Percentiles rank a stretch among this genome's conserved stretches.
These are phyloP conservation scores for Vanilla planifolia DNA, from an alignment of 106 monocot species.

Conservation along the genomic window DNA sequence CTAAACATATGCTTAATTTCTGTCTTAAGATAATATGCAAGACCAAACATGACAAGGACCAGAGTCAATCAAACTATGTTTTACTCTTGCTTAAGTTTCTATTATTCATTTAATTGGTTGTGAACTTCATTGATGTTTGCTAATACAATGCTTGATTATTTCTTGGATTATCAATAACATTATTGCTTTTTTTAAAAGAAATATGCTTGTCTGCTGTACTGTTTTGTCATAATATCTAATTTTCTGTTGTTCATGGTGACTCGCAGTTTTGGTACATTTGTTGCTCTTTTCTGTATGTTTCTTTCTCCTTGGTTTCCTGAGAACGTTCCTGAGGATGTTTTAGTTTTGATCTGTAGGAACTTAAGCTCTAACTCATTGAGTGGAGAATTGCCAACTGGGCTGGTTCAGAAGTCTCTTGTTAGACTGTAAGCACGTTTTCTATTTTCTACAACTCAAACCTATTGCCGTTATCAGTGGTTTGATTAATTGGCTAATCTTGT, in stretches of 20 bases:
- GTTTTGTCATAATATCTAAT: background rate
- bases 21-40: too few relatives aligned
- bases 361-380: conserved; percentile 84
- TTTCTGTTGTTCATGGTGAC: background rate
- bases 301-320: background rate
- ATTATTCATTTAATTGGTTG: too few relatives aligned
- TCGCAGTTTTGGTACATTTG: background rate
- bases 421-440: conserved; percentile 58
- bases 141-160: too few relatives aligned
- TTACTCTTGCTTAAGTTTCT: too few relatives aligned
- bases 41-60: too few relatives aligned
- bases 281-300: background rate
- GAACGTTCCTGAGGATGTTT: background rate
- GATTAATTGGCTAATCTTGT: too few relatives aligned
- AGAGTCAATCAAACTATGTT: too few relatives aligned
- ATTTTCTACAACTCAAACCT: background rate
- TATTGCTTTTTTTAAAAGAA: too few relatives aligned
- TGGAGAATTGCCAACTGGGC: conserved; percentile 66
- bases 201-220: background rate
- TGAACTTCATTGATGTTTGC: too few relatives aligned
- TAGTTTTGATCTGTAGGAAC: conserved; percentile 42
- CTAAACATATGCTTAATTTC: too few relatives aligned
- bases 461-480: background rate
- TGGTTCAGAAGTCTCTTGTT: conserved; percentile 58
- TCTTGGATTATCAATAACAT: too few relatives aligned